Conservation (phyloP, 306 rosid genomes). For the Acacia melanoxylon region DNA sequence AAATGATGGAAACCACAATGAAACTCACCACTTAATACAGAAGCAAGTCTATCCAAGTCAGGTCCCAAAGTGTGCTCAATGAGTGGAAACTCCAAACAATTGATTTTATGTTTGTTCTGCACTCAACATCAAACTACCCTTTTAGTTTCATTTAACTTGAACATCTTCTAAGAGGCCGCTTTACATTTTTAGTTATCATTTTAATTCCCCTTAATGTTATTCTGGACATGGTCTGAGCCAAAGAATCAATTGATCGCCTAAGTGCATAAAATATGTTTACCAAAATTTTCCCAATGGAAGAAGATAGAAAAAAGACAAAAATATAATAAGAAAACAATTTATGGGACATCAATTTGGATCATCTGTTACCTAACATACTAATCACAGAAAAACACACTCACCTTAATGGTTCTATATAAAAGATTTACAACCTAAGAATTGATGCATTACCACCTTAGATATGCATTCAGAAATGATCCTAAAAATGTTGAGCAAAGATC, state of each 20-base stretch:
- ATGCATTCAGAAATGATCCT: not conserved
- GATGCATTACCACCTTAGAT: not conserved
- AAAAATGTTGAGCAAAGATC: conserved; percentile 7
- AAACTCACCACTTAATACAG: conserved; percentile 62
- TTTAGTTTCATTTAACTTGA: conserved; percentile 25
- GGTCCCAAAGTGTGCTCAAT: conserved; percentile 82
- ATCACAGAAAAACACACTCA: not conserved
- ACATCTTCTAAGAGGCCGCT: conserved; percentile 3
- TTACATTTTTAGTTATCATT: conserved; percentile 1
- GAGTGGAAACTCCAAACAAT: conserved; percentile 96
- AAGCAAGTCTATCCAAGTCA: conserved; percentile 73
- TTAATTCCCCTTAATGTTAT: conserved; percentile 13
- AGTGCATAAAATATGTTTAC: not conserved
- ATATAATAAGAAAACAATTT: not conserved
- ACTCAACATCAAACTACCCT: conserved; percentile 43
- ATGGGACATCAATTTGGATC: conserved; percentile 6
- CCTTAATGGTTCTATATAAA: not conserved
- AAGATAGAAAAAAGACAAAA: conserved; percentile 6
- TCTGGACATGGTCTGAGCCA: not conserved
- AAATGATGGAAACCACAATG: not conserved
- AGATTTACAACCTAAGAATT: not conserved
- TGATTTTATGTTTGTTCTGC: conserved; percentile 83
- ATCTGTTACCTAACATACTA: not conserved
- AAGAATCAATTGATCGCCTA: conserved; percentile 4
- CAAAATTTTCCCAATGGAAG: not conserved